phyloP scores from a whole-genome alignment of 352 stramenopile genomes.

The Phytophthora gonapodyides region DNA sequence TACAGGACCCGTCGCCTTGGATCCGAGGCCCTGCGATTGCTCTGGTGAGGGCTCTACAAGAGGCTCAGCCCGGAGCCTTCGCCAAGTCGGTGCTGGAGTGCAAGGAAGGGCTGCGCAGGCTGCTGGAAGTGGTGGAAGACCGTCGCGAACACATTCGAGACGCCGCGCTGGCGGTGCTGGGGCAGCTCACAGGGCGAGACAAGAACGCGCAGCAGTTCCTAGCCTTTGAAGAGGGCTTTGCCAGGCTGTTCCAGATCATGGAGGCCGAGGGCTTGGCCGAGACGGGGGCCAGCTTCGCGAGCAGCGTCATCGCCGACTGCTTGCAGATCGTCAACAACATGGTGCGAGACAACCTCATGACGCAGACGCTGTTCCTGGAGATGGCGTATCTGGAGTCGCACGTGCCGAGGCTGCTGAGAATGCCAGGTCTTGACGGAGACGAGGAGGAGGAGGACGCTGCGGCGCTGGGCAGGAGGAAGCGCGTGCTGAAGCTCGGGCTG shows the following conservation, averaged over 20 bases:
- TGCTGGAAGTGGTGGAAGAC: slow-evolving; percentile 81
- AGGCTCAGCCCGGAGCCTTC: slow-evolving; percentile 54
- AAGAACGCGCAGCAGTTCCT: slow-evolving; percentile 83
- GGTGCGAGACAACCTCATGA: slow-evolving; percentile 79
- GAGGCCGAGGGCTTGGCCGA: slow-evolving; percentile 62
- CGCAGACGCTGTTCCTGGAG: slow-evolving; percentile 73
- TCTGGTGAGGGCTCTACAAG: slow-evolving; percentile 63
- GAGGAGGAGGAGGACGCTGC: slow-evolving; percentile 23
- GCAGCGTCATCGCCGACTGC: slow-evolving; percentile 67
- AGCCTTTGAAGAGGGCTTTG: slow-evolving; percentile 82
- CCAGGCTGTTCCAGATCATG: slow-evolving; percentile 78
- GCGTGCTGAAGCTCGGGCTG: slow-evolving; percentile 60
- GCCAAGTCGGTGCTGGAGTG: slow-evolving; percentile 54
- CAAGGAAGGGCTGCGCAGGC: slow-evolving; percentile 66
- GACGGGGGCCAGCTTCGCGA: slow-evolving; percentile 30
- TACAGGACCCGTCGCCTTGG: slow-evolving; percentile 82
- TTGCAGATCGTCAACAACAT: slow-evolving; percentile 85
- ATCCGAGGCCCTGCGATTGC: slow-evolving; percentile 72
- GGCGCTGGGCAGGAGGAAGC: slow-evolving; percentile 48
- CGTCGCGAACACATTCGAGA: slow-evolving; percentile 85
- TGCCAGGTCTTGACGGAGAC: slow-evolving; percentile 30
- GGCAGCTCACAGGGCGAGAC: slow-evolving; percentile 67
- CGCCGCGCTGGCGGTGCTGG: slow-evolving; percentile 65
- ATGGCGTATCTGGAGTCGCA: slow-evolving; percentile 60
- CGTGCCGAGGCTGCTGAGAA: slow-evolving; percentile 50